A percentile compares a stretch with the other conserved stretches of the same genome.
Conservation (phyloP, 768 basidiomycete genomes). For the Pulveroboletus sp. region DNA sequence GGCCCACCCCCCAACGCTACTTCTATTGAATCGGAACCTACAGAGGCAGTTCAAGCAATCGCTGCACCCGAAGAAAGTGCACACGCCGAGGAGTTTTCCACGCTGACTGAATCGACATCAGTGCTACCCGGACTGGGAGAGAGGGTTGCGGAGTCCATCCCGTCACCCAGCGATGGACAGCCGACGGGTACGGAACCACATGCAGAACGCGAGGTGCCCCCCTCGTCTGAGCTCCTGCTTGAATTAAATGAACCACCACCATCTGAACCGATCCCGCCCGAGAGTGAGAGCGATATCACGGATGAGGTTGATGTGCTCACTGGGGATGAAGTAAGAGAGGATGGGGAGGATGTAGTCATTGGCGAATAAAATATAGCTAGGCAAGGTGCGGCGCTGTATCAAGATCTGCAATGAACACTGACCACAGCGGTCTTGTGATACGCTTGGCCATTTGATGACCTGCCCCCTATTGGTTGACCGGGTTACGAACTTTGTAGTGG, state of each 20-base stretch:
- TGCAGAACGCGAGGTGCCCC: constrained; percentile 5
- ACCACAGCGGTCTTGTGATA: background rate
- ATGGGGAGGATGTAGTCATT: constrained; percentile 12
- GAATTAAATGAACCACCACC: constrained; percentile 30
- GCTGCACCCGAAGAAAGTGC: constrained; percentile 1
- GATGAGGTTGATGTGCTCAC: constrained; percentile 24
- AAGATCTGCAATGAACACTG: constrained; percentile 2
- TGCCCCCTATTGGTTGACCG: no score
- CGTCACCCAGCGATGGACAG: constrained; percentile 1
- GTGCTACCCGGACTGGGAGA: constrained; percentile 2
- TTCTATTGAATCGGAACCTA: constrained; percentile 5
- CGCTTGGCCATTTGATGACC: constrained; percentile 4
- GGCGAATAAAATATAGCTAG: constrained; percentile 1
- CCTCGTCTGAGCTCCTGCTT: constrained; percentile 9
- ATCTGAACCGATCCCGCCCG: constrained; percentile 30
- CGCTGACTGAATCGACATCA: constrained; percentile 3
- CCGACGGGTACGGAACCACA: background rate
- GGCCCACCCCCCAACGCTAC: constrained; percentile 1
- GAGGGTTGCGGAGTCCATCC: background rate
- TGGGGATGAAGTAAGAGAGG: constrained; percentile 16
- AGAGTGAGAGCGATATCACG: constrained; percentile 34
- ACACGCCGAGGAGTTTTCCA: background rate
- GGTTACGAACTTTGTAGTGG: background rate
- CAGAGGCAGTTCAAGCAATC: constrained; percentile 5
- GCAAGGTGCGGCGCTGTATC: constrained; percentile 17